phyloP scores from a whole-genome alignment of 306 rosid genomes.

The Lablab purpureus region DNA sequence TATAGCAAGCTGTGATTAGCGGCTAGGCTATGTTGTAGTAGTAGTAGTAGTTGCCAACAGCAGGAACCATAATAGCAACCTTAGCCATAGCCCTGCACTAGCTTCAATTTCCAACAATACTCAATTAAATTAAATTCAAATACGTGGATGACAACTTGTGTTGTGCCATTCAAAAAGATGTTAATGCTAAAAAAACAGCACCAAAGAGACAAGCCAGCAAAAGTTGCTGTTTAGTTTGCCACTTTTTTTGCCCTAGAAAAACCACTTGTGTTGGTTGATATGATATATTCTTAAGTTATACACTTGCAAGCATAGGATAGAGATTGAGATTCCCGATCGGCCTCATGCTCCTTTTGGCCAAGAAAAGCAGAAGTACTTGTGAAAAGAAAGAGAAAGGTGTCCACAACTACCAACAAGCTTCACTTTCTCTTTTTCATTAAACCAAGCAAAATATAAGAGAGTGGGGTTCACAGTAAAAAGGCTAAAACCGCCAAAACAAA shows the following conservation, averaged over 20 bases:
- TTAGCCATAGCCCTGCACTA: constrained; percentile 18
- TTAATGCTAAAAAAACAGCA: constrained; percentile 6
- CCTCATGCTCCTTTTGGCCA: constrained; percentile 38
- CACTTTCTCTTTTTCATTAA: constrained; percentile 51
- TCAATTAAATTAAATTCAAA: neutral
- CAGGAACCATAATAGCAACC: constrained; percentile 9
- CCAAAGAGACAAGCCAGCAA: constrained; percentile 46
- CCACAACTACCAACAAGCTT: constrained; percentile 47
- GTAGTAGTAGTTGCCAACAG: neutral
- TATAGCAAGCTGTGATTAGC: neutral
- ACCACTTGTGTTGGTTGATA: neutral
- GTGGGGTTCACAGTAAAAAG: constrained; percentile 41
- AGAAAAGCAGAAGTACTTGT: constrained; percentile 2
- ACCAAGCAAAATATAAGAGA: constrained; percentile 28
- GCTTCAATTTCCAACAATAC: constrained; percentile 48
- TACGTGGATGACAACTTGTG: constrained; percentile 38
- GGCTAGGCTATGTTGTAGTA: constrained; percentile 8
- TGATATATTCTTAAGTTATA: neutral
- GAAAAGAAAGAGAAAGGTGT: constrained; percentile 17
- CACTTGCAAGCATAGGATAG: constrained; percentile 4
- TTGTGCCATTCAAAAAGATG: neutral
- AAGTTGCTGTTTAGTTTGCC: constrained; percentile 46
- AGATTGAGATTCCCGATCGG: constrained; percentile 56
- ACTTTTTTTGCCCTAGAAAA: constrained; percentile 39
- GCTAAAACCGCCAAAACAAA: constrained; percentile 40